Evolutionary conservation across 2,329 filamentous ascomycete species (phyloP), one percentile per base, ranked within the genome.

Genomic region (Phoma sp.): DNA sequence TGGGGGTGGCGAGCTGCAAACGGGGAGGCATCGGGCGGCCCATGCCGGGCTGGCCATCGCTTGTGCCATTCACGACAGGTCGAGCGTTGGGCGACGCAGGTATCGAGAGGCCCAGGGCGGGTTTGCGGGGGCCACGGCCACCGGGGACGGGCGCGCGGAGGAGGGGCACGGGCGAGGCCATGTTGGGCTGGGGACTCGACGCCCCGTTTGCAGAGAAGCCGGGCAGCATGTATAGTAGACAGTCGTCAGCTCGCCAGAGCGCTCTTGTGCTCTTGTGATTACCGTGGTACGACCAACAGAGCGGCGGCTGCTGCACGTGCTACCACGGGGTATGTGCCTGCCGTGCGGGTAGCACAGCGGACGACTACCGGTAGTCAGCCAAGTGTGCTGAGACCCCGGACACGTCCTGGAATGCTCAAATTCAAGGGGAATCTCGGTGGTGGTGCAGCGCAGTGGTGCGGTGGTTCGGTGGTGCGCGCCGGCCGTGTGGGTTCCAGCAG

Each of bases 81-180:
- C 93, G 91, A 59, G 83, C 88, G 77, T 87, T 94, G 43, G 92
- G 91, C 32, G 92, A 96, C 0, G 90, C 88, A 33, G 94, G 94
- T 55, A 98, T 98, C 40, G 93, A 91, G 52, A 98, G 85, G 39
- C 92, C 94, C 55, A 98, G 84, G 67, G 90, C 87, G 25, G 92
- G 92, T 48, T 89, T 82, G 61, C 89, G 84, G 56, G 83, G 80
- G 55, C 85, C 87, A 50, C 75, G 75, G 43, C 75, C 82, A 61
- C 91, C 90, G 35, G 89, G 90, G 52, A 96, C 88, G 58, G 92
- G 91, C 50, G 92, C 90, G 58, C 92, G 89, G 52, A 96, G 88
- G 55, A 96, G 85, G 57, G 91, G 91, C 48, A 88, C 90, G 47
- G 90, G 88, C 43, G 89, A 87, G 54, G 89, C 86, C 88, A 93